A percentile compares a stretch with the other conserved stretches of the same genome.
Conservation (phyloP, 2,329 filamentous ascomycete genomes). For the Ustulina deusta region DNA sequence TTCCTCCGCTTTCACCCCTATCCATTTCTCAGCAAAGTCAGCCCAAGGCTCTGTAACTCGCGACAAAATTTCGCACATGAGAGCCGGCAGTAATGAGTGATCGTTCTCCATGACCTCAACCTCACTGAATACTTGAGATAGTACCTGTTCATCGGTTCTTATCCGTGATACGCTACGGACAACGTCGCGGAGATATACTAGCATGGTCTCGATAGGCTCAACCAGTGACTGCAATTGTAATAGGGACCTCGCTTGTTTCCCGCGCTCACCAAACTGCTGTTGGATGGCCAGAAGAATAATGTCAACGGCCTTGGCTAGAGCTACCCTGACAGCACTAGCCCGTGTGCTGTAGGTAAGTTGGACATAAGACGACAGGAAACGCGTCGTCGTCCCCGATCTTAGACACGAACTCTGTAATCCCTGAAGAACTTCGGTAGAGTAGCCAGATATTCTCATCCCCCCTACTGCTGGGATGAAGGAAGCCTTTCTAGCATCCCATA, state of each 20-base stretch:
- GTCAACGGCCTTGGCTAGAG: conserved; percentile 63
- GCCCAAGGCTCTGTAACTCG: conserved; percentile 75
- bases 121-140: conserved; percentile 71
- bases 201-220: conserved; percentile 60
- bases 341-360: conserved; percentile 59
- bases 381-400: conserved; percentile 61
- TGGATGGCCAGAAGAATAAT: conserved; percentile 63
- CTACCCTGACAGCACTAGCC: conserved; percentile 61
- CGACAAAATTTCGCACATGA: conserved; percentile 75
- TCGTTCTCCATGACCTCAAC: conserved; percentile 73
- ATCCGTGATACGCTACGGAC: conserved; percentile 60
- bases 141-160: conserved; percentile 68
- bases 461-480: conserved; percentile 64
- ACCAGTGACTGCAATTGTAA: conserved; percentile 66
- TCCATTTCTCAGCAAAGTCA: conserved; percentile 77
- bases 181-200: conserved; percentile 65
- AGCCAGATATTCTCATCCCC: conserved; percentile 66
- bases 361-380: conserved; percentile 61
- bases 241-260: conserved; percentile 59
- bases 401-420: conserved; percentile 62
- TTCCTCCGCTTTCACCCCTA: conserved; percentile 73
- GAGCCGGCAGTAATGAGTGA: conserved; percentile 69
- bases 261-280: conserved; percentile 60
- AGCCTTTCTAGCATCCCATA: conserved; percentile 64
- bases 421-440: conserved; percentile 62